phyloP scores from a whole-genome alignment of 2,329 filamentous ascomycete species.

The Penicillium sp. region DNA sequence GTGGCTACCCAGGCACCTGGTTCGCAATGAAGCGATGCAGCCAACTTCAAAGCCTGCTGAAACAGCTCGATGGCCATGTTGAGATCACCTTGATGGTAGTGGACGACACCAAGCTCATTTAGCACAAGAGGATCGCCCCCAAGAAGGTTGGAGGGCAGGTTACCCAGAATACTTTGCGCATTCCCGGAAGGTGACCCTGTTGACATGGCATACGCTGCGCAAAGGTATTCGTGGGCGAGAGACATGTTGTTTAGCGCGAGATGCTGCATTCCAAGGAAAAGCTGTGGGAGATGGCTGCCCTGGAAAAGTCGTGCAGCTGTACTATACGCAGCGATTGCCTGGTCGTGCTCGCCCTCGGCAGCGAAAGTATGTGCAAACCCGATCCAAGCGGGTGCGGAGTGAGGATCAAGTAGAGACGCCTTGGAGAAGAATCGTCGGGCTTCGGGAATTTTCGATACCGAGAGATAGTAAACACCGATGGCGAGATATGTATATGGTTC shows the following conservation, averaged over 20 bases:
- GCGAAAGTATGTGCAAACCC: slow-evolving; percentile 98
- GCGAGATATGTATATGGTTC: slow-evolving; percentile 93
- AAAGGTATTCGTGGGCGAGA: slow-evolving; percentile 90
- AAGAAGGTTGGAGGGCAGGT: slow-evolving; percentile 28
- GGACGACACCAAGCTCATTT: slow-evolving; percentile 95
- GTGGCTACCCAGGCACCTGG: slow-evolving; percentile 81
- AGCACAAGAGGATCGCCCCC: slow-evolving; percentile 78
- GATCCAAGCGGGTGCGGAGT: slow-evolving; percentile 98
- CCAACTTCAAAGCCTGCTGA: slow-evolving; percentile 73
- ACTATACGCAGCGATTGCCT: slow-evolving; percentile 96
- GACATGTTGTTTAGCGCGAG: slow-evolving; percentile 93
- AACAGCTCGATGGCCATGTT: slow-evolving; percentile 79
- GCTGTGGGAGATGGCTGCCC: slow-evolving; percentile 91
- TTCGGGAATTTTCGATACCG: slow-evolving; percentile 87
- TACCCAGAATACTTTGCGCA: slow-evolving; percentile 29
- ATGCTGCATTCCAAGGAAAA: slow-evolving; percentile 98
- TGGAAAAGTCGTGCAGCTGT: slow-evolving; percentile 94
- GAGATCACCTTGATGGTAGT: slow-evolving; percentile 85
- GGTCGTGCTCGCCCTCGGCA: slow-evolving; percentile 95
- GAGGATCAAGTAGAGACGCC: slow-evolving; percentile 94
- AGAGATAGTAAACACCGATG: slow-evolving; percentile 92
- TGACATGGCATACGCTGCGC: slow-evolving; percentile 74
- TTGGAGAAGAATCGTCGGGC: slow-evolving; percentile 96
- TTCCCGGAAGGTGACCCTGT: slow-evolving; percentile 43
- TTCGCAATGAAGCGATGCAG: slow-evolving; percentile 80